Evolutionary conservation across 345 rosid genomes (phyloP), one percentile per base, ranked within the genome.

Genomic region (Gynandropsis gynandra): DNA sequence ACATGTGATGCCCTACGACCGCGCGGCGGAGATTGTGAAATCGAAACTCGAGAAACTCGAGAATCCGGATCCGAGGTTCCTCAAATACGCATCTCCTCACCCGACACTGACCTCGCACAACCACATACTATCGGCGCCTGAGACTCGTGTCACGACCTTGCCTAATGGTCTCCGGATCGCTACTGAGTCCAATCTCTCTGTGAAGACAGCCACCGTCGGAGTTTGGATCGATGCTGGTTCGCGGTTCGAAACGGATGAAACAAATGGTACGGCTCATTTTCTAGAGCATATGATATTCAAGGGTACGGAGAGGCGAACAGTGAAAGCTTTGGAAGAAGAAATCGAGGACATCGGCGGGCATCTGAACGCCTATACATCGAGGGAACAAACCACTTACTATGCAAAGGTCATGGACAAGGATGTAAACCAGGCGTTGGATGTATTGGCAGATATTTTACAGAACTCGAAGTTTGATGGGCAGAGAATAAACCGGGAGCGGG

Each of bases 201-300:
- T 77, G 1, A 83, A 71, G 52, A 78, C 97, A 0, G 94, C 97
- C 10, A 85, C 97, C 1, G 95, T 93, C 10, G 99, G 99, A 13
- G 95, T 88, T 11, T 93, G 97, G 97, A 88, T 93, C 60, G 99
- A 93, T 42, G 90, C 97, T 1, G 99, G 99, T 52, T 88, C 99
- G 10, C 55, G 99, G 29, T 93, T 79, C 15, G 99, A 93, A 78
- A 75, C 88, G 4, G 94, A 85, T 0, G 81, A 77, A 61, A 81
- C 87, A 4, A 93, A 88, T 10, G 99, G 99, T 1, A 85, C 97
- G 0, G 95, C 97, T 11, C 99, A 88, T 56, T 93, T 93, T 47
- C 59, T 93, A 66, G 99, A 93, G 80, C 99, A 85, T 69, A 83
- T 93, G 97, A 88, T 93, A 7, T 93, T 93, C 42, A 88, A 93